Evolutionary conservation across 768 basidiomycete genomes (phyloP), one percentile per base, ranked within the genome.

Genomic region (Amanita pseudoporphyria): DNA sequence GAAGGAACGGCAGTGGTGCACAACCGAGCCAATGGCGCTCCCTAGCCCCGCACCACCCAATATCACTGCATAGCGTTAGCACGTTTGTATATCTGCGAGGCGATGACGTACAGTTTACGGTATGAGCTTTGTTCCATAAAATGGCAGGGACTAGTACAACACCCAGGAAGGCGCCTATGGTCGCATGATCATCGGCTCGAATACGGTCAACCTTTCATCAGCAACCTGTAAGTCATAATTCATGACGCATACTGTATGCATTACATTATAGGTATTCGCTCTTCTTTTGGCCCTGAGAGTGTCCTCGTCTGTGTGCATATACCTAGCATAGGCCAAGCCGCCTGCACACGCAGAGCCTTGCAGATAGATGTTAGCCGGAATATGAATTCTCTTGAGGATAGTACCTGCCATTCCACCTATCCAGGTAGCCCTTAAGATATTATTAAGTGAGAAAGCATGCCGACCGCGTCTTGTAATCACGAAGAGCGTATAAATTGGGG

Each of bases 341-440:
- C 81, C 84, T 26, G 77, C 74, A 3, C 65, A 66, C 12, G 64
- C 71, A 10, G 73, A 65, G 41, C 80, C 80, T 82, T 42, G 7
- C 35, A 19, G 41, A 12, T 5, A 30, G 12, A 21, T 16, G 32
- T 22, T 42, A 55, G 36, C 30, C 12, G 19, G 9, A 26, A 5
- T 14, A 24, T 41, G 6, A 16, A 21, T 18, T 49, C 38, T 44
- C 51, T 51, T 44, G 21, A 26, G 45, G 5, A 59, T 68, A 33
- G 16, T 58, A 80, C 87, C 87, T 44, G 65, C 66, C 14, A 74
- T 61, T 26, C 87, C 83, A 14, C 82, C 81, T 4, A 81, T 57
- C 87, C 85, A 88, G 13, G 84, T 84, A 28, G 84, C 79, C 10
- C 84, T 78, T 31, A 89, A 70, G 13, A 81, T 57, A 22, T 74